Conservation (phyloP, 352 stramenopile genomes). For the Globisporangium cederbergense region DNA sequence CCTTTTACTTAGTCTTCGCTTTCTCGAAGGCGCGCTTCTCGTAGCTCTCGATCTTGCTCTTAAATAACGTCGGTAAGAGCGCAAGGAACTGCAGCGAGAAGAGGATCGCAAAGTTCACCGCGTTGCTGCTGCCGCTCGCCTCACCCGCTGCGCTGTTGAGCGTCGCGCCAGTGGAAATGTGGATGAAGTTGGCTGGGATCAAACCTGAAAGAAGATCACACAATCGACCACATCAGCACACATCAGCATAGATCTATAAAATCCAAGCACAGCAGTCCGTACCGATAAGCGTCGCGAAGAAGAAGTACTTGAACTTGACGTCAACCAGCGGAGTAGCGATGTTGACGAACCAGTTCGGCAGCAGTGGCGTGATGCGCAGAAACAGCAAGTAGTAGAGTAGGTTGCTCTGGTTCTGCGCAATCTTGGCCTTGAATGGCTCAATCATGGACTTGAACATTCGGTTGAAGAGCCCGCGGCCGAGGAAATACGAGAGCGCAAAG, state of each 20-base stretch:
- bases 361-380: slow-evolving; percentile 78
- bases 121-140: slow-evolving; percentile 52
- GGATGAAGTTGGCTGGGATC: slow-evolving; percentile 79
- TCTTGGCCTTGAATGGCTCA: slow-evolving; percentile 75
- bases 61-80: slow-evolving; percentile 79
- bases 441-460: slow-evolving; percentile 73
- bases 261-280: neutral
- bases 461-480: slow-evolving; percentile 72
- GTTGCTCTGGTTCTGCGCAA: slow-evolving; percentile 79
- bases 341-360: slow-evolving; percentile 91
- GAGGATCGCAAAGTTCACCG: slow-evolving; percentile 76
- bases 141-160: slow-evolving; percentile 64
- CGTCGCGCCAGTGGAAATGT: slow-evolving; percentile 81
- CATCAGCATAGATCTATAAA: too few species aligned
- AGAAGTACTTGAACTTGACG: slow-evolving; percentile 85
- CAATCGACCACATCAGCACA: neutral
- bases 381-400: slow-evolving; percentile 91
- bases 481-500: slow-evolving; percentile 84
- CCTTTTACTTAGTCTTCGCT: slow-evolving; percentile 29
- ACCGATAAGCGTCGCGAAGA: slow-evolving; percentile 78
- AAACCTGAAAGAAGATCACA: slow-evolving; percentile 28
- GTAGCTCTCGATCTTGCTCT: slow-evolving; percentile 84
- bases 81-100: slow-evolving; percentile 85
- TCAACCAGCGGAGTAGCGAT: slow-evolving; percentile 82
- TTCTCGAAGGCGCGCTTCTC: slow-evolving; percentile 78